A percentile compares a stretch with the other conserved stretches of the same genome.
Evolutionary conservation across 495 filamentous ascomycete species (phyloP).

Genomic region (Aspergillus avenaceus): DNA sequence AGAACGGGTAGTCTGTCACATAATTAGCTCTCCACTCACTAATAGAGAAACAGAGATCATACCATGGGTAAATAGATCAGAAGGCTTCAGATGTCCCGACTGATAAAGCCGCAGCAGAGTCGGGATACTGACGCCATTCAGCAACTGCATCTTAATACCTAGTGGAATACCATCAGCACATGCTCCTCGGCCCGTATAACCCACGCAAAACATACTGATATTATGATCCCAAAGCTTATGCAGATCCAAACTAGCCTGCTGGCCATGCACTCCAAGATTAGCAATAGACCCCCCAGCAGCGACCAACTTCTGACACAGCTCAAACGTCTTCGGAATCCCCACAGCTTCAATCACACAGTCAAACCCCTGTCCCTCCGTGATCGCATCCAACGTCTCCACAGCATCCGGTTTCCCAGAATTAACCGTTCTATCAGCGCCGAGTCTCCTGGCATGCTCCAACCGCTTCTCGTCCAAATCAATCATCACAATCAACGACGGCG

Average conservation of each 20-base stretch:
- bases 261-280: slow-evolving; percentile 47
- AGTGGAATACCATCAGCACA: slow-evolving; percentile 5
- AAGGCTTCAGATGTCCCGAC: slow-evolving; percentile 29
- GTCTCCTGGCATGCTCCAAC: slow-evolving; percentile 33
- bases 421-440: slow-evolving; percentile 40
- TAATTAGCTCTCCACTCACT: neutral
- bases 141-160: slow-evolving; percentile 37
- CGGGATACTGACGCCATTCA: slow-evolving; percentile 36
- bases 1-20: neutral
- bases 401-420: slow-evolving; percentile 17
- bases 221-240: slow-evolving; percentile 39
- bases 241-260: slow-evolving; percentile 32
- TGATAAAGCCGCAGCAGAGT: slow-evolving; percentile 35
- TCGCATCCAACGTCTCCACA: slow-evolving; percentile 23
- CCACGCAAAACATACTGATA: slow-evolving; percentile 20
- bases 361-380: slow-evolving; percentile 41
- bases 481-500: slow-evolving; percentile 33
- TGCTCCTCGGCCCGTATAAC: neutral
- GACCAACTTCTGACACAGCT: slow-evolving; percentile 41
- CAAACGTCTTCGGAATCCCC: slow-evolving; percentile 38
- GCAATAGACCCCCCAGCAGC: slow-evolving; percentile 44
- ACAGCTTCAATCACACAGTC: slow-evolving; percentile 52
- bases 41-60: slow-evolving; percentile 3
- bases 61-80: slow-evolving; percentile 38
- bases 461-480: slow-evolving; percentile 37